phyloP scores from a whole-genome alignment of 2,329 filamentous ascomycete species.

The Biscogniauxia sp. region DNA sequence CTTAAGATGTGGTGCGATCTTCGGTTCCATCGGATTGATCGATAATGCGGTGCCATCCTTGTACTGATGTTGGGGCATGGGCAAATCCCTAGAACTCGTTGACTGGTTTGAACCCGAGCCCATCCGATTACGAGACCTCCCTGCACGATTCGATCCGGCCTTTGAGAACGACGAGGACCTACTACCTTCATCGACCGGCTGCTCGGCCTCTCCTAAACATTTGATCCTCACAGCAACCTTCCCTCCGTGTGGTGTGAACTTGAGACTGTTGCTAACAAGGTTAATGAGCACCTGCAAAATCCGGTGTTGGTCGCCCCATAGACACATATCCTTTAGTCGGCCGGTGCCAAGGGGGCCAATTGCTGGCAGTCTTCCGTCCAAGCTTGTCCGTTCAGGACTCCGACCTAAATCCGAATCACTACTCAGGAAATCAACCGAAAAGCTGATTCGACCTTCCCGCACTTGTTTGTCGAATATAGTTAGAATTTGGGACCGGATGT shows the following conservation, averaged over 20 bases:
- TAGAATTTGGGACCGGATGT: conserved; percentile 76
- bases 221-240: conserved; percentile 73
- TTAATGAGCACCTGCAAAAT: conserved; percentile 94
- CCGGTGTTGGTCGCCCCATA: conserved; percentile 90
- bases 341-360: conserved; percentile 65
- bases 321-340: conserved; percentile 76
- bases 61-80: conserved; percentile 29
- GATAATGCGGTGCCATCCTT: conserved; percentile 53
- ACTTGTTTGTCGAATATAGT: conserved; percentile 91
- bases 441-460: conserved; percentile 71
- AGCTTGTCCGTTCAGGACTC: conserved; percentile 36
- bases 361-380: conserved; percentile 46
- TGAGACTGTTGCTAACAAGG: conserved; percentile 85
- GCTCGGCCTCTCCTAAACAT: conserved; percentile 62
- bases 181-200: conserved; percentile 41
- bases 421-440: conserved; percentile 70
- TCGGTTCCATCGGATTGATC: conserved; percentile 63
- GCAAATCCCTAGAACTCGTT: conserved; percentile 42
- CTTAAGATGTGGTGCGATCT: conserved; percentile 45
- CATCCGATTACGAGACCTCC: conserved; percentile 42
- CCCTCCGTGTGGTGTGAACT: conserved; percentile 80
- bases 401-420: conserved; percentile 35
- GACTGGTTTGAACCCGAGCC: conserved; percentile 52
- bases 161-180: conserved; percentile 53
- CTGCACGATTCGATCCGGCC: conserved; percentile 40